phyloP scores from a whole-genome alignment of 2,329 filamentous ascomycete species.

The Leptosphaerulina australis region DNA sequence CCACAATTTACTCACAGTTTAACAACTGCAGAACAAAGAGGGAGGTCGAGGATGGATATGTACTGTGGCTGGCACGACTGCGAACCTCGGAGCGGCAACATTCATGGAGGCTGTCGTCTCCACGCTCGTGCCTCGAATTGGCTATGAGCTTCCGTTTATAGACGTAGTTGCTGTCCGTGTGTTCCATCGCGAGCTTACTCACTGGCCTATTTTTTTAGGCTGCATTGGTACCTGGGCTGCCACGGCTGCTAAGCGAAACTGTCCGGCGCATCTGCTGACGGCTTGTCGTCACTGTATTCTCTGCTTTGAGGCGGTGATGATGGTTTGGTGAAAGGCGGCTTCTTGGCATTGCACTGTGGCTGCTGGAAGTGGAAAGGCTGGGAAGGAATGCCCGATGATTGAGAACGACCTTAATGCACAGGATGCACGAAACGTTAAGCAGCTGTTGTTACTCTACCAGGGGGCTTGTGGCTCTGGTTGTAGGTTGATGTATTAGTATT shows the following conservation, averaged over 20 bases:
- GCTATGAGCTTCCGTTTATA: slow-evolving; percentile 22
- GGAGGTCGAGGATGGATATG: slow-evolving; percentile 10
- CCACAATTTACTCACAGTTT: slow-evolving; percentile 1
- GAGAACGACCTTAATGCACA: not conserved
- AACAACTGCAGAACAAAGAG: slow-evolving; percentile 1
- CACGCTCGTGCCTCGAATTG: slow-evolving; percentile 14
- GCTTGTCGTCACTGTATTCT: slow-evolving; percentile 23
- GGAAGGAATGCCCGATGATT: slow-evolving; percentile 18
- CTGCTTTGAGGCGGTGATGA: slow-evolving; percentile 25
- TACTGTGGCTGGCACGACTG: slow-evolving; percentile 17
- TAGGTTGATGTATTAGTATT: not conserved
- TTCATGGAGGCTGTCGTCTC: slow-evolving; percentile 10
- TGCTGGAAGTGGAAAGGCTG: slow-evolving; percentile 17
- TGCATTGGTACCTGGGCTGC: slow-evolving; percentile 21
- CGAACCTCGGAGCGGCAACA: slow-evolving; percentile 14
- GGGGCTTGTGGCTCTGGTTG: not conserved
- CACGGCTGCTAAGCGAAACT: slow-evolving; percentile 29
- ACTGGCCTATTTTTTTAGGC: slow-evolving; percentile 26
- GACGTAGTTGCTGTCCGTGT: slow-evolving; percentile 20
- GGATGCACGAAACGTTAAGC: slow-evolving; percentile 15
- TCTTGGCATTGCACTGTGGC: slow-evolving; percentile 24
- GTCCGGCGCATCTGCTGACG: slow-evolving; percentile 20
- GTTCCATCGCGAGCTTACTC: slow-evolving; percentile 23
- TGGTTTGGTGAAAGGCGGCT: slow-evolving; percentile 23
- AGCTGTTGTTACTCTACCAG: not conserved